These are phyloP conservation scores for Ascochyta fabae DNA, from an alignment of 2,329 filamentous ascomycete species.

Conservation along the genomic window DNA sequence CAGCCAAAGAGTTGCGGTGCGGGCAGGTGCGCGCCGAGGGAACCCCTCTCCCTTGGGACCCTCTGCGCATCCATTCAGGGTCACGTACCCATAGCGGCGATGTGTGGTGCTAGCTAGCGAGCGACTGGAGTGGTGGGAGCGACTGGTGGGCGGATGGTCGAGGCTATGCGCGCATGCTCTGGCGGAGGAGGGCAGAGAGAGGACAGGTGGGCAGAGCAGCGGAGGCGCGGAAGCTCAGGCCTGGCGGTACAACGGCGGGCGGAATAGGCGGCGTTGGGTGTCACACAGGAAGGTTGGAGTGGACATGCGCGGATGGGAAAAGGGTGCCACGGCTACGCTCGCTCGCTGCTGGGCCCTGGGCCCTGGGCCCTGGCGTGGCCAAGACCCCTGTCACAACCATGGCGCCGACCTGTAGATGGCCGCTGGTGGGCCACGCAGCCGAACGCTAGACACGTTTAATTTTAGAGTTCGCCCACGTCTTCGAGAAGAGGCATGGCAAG, in stretches of 20 bases:
- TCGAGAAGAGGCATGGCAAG: conserved; percentile 9
- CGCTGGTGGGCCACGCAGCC: conserved; percentile 9
- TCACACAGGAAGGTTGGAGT: conserved; percentile 8
- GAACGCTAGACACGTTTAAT: conserved; percentile 12
- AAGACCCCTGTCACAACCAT: background rate
- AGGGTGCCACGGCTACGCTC: conserved; percentile 8
- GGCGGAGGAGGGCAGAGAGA: conserved; percentile 17
- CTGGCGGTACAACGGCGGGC: conserved; percentile 19
- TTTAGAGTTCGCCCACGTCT: conserved; percentile 2
- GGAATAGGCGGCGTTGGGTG: conserved; percentile 11
- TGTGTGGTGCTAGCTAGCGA: conserved; percentile 29
- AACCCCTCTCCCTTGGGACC: background rate
- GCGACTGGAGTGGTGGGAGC: conserved; percentile 15
- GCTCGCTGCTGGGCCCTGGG: conserved; percentile 3
- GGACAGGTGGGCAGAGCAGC: conserved; percentile 23
- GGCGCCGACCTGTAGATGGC: conserved; percentile 4
- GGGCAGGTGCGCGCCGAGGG: background rate
- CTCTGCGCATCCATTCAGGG: background rate
- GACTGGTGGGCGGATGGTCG: conserved; percentile 22
- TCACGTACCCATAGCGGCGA: conserved; percentile 38
- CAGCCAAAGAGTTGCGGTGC: conserved; percentile 5
- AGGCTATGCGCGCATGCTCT: conserved; percentile 38
- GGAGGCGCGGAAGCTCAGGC: conserved; percentile 22
- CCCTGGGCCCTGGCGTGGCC: conserved; percentile 6
- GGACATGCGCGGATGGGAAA: conserved; percentile 9